Evolutionary conservation across 2,329 filamentous ascomycete species (phyloP).

Genomic region (Penicillium sp.): DNA sequence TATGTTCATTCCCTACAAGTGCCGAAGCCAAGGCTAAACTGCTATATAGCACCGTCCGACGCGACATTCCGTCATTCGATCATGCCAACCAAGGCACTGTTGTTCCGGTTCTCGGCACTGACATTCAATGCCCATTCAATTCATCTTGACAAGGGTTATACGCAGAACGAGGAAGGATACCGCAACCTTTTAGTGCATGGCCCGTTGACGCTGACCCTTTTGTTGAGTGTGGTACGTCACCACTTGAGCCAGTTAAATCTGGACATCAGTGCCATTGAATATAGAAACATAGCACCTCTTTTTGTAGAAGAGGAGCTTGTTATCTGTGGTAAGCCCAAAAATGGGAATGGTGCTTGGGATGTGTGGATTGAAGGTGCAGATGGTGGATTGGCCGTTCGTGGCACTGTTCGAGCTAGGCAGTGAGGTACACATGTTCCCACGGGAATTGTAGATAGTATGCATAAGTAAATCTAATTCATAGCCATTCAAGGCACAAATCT

Average conservation of each 20-base stretch:
- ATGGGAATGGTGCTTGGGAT: conserved; percentile 53
- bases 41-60: conserved; percentile 46
- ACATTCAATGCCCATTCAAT: conserved; percentile 92
- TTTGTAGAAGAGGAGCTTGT: conserved; percentile 71
- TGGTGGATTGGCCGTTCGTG: conserved; percentile 66
- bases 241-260: conserved; percentile 47
- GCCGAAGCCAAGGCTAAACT: conserved; percentile 15
- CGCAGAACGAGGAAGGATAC: conserved; percentile 71
- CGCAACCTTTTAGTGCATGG: conserved; percentile 80
- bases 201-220: conserved; percentile 74
- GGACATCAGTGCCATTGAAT: conserved; percentile 63
- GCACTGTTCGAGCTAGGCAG: conserved; percentile 40
- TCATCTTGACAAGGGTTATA: conserved; percentile 76
- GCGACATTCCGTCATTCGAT: conserved; percentile 62
- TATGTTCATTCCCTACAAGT: conserved; percentile 27
- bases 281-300: conserved; percentile 79
- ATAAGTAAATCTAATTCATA: neutral
- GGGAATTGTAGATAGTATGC: neutral
- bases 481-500: too few relatives aligned
- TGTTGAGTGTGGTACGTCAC: conserved; percentile 68
- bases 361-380: conserved; percentile 66
- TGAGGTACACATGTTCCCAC: neutral
- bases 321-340: conserved; percentile 63
- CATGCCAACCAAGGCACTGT: conserved; percentile 66
- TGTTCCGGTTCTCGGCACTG: conserved; percentile 89